These are phyloP conservation scores for Hawksworthiomyces lignivorus DNA, from an alignment of 2,329 filamentous ascomycete genomes.

Conservation along the genomic window DNA sequence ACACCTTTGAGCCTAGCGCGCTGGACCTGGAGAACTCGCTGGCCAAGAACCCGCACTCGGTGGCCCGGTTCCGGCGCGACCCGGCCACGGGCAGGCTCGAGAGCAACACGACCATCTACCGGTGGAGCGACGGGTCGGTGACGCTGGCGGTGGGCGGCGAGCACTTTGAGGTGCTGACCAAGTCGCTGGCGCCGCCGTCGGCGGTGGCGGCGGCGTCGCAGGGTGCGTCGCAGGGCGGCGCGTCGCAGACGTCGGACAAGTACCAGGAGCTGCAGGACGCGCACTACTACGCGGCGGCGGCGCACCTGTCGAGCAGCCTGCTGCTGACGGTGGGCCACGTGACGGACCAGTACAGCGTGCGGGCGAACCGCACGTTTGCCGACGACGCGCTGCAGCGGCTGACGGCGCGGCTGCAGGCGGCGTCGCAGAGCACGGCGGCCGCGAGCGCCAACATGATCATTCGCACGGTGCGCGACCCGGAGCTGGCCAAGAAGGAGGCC, in stretches of 20 bases:
- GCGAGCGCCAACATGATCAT: constrained; percentile 58
- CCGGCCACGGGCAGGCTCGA: constrained; percentile 57
- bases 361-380: constrained; percentile 57
- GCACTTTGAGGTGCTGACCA: constrained; percentile 68
- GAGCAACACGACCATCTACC: constrained; percentile 67
- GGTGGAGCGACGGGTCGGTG: constrained; percentile 73
- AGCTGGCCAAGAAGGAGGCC: constrained; percentile 65
- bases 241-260: too few relatives aligned
- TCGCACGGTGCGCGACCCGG: constrained; percentile 64
- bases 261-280: constrained; percentile 63
- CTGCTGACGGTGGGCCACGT: constrained; percentile 70
- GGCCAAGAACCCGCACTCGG: constrained; percentile 52
- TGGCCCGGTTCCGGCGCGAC: constrained; percentile 63
- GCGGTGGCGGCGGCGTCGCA: too few relatives aligned
- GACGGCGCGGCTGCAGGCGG: constrained; percentile 58
- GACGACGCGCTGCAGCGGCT: constrained; percentile 65
- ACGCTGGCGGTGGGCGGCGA: constrained; percentile 68
- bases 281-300: constrained; percentile 68
- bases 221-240: too few relatives aligned
- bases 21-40: constrained; percentile 47
- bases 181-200: constrained; percentile 56
- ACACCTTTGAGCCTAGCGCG: constrained; percentile 54
- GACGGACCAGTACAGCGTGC: constrained; percentile 62
- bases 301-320: constrained; percentile 59
- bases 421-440: constrained; percentile 44